These are phyloP conservation scores for Metarhizium album DNA, from an alignment of 2,329 filamentous ascomycete genomes.

Conservation along the genomic window DNA sequence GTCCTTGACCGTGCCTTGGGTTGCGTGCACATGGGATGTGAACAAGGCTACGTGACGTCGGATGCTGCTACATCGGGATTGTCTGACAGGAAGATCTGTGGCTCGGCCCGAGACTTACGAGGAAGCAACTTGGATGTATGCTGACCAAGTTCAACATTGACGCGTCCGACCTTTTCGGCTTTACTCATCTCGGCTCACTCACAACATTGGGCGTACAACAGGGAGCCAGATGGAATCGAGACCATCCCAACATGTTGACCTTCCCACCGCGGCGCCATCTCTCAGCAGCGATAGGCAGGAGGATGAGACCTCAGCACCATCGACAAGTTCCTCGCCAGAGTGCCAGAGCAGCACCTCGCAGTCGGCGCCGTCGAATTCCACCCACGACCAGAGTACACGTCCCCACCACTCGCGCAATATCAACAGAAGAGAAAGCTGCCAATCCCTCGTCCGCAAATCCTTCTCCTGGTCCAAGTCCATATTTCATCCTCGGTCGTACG, in stretches of 20 bases:
- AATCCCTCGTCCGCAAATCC: background rate
- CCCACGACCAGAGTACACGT: background rate
- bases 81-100: no score
- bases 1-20: background rate
- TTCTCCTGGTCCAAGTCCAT: slow-evolving; percentile 8
- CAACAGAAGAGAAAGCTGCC: background rate
- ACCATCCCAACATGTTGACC: background rate
- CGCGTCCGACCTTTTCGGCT: background rate
- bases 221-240: background rate
- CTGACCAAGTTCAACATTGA: background rate
- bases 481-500: slow-evolving; percentile 28
- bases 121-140: background rate
- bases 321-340: background rate
- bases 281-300: background rate
- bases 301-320: background rate
- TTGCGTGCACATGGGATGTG: background rate
- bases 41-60: background rate
- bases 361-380: background rate
- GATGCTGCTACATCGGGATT: background rate
- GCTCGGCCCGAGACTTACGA: background rate
- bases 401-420: background rate
- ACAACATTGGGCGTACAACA: background rate
- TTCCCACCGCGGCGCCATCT: background rate
- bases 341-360: background rate
- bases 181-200: background rate